These are phyloP conservation scores for Musa schizocarpa DNA, from an alignment of 176 grass and related monocot genomes.

Conservation along the genomic window DNA sequence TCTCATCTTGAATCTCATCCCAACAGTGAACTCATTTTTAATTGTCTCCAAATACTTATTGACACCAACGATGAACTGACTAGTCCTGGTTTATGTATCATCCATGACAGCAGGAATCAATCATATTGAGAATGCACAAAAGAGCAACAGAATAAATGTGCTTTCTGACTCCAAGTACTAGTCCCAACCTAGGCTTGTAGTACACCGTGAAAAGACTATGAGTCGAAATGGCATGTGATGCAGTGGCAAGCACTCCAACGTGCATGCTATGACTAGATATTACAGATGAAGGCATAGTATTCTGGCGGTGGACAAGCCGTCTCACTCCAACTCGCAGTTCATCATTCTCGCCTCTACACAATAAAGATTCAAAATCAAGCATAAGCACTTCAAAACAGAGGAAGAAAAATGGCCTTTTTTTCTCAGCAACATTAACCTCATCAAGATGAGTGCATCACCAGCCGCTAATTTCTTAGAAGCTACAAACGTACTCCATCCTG, in stretches of 20 bases:
- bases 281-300: constrained; percentile 69
- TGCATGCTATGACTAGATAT: constrained; percentile 96
- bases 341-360: constrained; percentile 49
- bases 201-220: constrained; percentile 64
- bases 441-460: constrained; percentile 75
- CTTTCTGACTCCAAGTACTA: background rate
- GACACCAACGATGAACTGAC: constrained; percentile 51
- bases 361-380: constrained; percentile 17
- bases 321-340: constrained; percentile 73
- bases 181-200: constrained; percentile 70
- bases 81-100: constrained; percentile 37
- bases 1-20: constrained; percentile 40
- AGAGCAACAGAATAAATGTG: background rate
- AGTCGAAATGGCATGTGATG: constrained; percentile 71
- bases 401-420: background rate
- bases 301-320: constrained; percentile 56
- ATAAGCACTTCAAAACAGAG: background rate
- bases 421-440: constrained; percentile 39
- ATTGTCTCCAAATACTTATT: constrained; percentile 38
- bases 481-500: constrained; percentile 89
- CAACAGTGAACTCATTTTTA: constrained; percentile 27
- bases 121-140: background rate
- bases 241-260: constrained; percentile 80
- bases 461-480: constrained; percentile 78
- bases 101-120: background rate